Conservation (phyloP, 768 basidiomycete species). For the Lactarius quietus region DNA sequence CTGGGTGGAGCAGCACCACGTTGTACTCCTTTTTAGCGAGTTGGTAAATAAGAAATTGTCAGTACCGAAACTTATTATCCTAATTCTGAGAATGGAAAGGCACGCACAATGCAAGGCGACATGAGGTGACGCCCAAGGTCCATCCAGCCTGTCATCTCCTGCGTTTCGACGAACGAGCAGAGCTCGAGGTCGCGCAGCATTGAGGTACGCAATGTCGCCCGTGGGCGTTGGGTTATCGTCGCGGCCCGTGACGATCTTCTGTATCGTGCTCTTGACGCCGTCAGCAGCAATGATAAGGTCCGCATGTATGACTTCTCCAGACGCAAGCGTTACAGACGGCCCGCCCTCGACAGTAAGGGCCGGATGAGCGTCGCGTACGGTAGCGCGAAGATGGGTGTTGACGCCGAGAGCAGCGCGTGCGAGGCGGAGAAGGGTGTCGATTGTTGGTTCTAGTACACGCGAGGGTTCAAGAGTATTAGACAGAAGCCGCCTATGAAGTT, state of each 20-base stretch:
- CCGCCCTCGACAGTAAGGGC: no score
- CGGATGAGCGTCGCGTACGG: constrained; percentile 33
- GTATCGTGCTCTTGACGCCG: constrained; percentile 47
- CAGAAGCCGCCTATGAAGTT: constrained; percentile 50
- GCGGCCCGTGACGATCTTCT: no score
- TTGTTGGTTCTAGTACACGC: constrained; percentile 12
- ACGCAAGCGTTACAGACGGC: constrained; percentile 35
- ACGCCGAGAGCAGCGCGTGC: constrained; percentile 31
- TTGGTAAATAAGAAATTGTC: no score
- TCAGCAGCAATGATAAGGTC: constrained; percentile 41
- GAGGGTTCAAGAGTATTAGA: not conserved
- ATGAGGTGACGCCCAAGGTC: constrained; percentile 48
- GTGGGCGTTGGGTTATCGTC: constrained; percentile 47
- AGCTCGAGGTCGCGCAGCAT: constrained; percentile 53
- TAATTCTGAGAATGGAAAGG: not conserved
- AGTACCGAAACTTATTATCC: not conserved
- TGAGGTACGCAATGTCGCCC: constrained; percentile 62
- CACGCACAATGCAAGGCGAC: constrained; percentile 43
- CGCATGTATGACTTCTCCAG: constrained; percentile 36
- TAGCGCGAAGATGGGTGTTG: constrained; percentile 34
- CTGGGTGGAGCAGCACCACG: constrained; percentile 38
- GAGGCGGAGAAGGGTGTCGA: constrained; percentile 34
- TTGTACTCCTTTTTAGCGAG: constrained; percentile 37
- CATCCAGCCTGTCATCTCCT: constrained; percentile 59
- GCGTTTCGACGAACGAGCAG: constrained; percentile 44